Conservation (phyloP, 495 filamentous ascomycete genomes). For the Glarea lozoyensis region DNA sequence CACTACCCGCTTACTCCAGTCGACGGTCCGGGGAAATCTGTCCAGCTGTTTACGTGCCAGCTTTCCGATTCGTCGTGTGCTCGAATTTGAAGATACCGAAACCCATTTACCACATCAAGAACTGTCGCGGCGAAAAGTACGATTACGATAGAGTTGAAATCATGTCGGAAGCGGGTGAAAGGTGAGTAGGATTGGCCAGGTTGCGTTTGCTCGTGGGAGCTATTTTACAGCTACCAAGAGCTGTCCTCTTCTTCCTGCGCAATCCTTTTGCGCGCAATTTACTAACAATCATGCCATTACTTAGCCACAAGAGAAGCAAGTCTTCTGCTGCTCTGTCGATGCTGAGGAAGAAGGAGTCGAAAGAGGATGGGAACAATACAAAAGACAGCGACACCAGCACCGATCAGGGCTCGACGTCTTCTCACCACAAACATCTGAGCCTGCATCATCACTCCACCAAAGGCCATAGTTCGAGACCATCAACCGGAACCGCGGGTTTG, state of each 20-base stretch:
- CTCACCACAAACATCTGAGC: conserved; percentile 19
- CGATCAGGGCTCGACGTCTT: conserved; percentile 21
- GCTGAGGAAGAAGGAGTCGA: conserved; percentile 30
- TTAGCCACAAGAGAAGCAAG: conserved; percentile 41
- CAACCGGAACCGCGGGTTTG: conserved; percentile 22
- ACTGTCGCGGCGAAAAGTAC: not conserved
- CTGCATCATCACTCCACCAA: conserved; percentile 26
- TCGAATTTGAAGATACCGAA: not conserved
- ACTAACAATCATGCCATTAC: not conserved
- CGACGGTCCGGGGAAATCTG: too few relatives aligned
- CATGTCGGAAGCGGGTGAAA: conserved; percentile 13
- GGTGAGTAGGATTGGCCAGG: conserved; percentile 2
- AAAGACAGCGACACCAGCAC: conserved; percentile 26
- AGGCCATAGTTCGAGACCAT: conserved; percentile 34
- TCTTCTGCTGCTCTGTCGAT: conserved; percentile 36
- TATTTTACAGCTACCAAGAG: not conserved
- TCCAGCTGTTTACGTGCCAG: too few relatives aligned
- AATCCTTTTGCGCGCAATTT: not conserved
- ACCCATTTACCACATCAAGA: not conserved
- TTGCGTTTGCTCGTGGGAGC: not conserved
- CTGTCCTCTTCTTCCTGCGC: not conserved
- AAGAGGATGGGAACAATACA: conserved; percentile 20
- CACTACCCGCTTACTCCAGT: too few relatives aligned
- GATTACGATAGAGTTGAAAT: not conserved
- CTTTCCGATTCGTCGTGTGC: too few relatives aligned